phyloP scores from a whole-genome alignment of 2,329 filamentous ascomycete genomes.

The Colletotrichum eleusines region DNA sequence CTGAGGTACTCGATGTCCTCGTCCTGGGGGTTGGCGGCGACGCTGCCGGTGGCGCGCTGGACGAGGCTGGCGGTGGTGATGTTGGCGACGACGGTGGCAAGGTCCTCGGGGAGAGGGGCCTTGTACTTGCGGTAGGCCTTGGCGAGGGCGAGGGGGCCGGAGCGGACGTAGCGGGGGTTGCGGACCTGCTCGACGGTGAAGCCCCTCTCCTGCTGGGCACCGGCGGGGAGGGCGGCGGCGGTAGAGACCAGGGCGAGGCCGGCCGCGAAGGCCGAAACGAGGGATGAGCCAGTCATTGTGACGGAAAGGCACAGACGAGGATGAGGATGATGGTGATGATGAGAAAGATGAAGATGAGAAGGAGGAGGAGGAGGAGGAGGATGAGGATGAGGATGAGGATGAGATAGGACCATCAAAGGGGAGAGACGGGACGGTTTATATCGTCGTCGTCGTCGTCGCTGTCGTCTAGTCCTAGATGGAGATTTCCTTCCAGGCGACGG shows the following conservation, averaged over 20 bases:
- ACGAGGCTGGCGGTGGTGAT: conserved; percentile 38
- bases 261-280: conserved; percentile 35
- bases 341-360: conserved; percentile 8
- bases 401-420: conserved; percentile 5
- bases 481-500: not conserved
- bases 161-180: conserved; percentile 50
- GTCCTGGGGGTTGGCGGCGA: conserved; percentile 45
- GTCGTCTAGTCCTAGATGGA: conserved; percentile 1
- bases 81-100: conserved; percentile 46
- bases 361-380: conserved; percentile 19
- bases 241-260: conserved; percentile 44
- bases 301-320: not conserved
- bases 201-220: conserved; percentile 36
- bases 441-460: too few relatives aligned
- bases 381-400: conserved; percentile 16
- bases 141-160: conserved; percentile 52
- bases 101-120: conserved; percentile 48
- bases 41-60: conserved; percentile 50
- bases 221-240: conserved; percentile 42
- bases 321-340: too few relatives aligned
- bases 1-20: conserved; percentile 55
- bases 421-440: conserved; percentile 29
- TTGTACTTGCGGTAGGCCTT: conserved; percentile 54
- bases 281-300: conserved; percentile 31
- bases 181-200: conserved; percentile 53